Evolutionary conservation across 2,329 filamentous ascomycete genomes (phyloP).

Genomic region (Colletotrichum sp.): DNA sequence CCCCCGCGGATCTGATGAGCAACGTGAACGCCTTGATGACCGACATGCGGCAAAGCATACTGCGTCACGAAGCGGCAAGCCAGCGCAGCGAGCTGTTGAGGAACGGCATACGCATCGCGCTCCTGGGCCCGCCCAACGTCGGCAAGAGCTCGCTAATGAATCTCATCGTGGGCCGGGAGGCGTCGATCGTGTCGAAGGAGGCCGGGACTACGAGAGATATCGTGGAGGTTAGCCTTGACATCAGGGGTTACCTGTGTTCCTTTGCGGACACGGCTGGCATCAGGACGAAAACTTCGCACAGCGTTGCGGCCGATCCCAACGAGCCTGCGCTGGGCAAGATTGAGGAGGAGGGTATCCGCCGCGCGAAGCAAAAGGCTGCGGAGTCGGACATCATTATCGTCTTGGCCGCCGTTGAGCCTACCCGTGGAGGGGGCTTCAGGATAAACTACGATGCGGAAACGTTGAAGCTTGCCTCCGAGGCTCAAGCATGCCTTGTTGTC

Average conservation of each 20-base stretch:
- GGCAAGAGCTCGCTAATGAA: constrained; percentile 97
- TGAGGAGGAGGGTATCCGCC: constrained; percentile 88
- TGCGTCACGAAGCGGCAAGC: constrained; percentile 75
- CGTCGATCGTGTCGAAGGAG: constrained; percentile 92
- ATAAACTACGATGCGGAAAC: constrained; percentile 63
- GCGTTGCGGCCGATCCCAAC: constrained; percentile 17
- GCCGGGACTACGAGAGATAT: constrained; percentile 94
- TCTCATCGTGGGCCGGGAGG: constrained; percentile 85
- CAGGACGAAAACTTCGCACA: constrained; percentile 48
- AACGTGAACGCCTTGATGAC: constrained; percentile 72
- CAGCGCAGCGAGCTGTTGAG: constrained; percentile 83
- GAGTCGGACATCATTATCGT: constrained; percentile 87
- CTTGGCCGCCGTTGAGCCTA: constrained; percentile 74
- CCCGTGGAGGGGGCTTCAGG: constrained; percentile 34
- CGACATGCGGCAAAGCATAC: constrained; percentile 66
- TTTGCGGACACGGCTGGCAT: constrained; percentile 95
- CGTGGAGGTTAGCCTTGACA: constrained; percentile 88
- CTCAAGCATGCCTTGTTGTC: constrained; percentile 56
- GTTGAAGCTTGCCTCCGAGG: constrained; percentile 54
- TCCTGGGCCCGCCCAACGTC: constrained; percentile 90
- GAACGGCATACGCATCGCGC: constrained; percentile 82
- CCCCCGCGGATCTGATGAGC: constrained; percentile 71
- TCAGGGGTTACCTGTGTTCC: constrained; percentile 89
- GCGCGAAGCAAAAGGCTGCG: constrained; percentile 80
- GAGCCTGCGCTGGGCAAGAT: constrained; percentile 67